These are phyloP conservation scores for Acidomyces sp. DNA, from an alignment of 495 filamentous ascomycete species.

Conservation along the genomic window DNA sequence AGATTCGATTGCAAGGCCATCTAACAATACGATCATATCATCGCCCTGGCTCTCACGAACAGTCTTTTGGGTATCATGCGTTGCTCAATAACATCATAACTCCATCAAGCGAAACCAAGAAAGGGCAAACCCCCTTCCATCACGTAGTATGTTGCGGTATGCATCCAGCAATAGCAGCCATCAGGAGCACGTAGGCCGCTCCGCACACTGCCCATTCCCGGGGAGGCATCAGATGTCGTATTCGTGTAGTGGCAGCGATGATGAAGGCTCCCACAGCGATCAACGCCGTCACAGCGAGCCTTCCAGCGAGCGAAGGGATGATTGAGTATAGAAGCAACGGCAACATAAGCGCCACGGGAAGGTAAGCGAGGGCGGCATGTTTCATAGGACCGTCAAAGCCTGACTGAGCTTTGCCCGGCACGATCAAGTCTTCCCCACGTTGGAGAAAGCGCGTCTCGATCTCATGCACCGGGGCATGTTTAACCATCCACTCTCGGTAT, in stretches of 20 bases:
- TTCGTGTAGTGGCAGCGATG: conserved; percentile 6
- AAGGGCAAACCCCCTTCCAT: too few relatives aligned
- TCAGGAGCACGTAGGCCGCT: conserved; percentile 15
- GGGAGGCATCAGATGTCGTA: conserved; percentile 3
- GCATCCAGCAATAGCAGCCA: conserved; percentile 13
- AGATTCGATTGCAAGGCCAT: too few relatives aligned
- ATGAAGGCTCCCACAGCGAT: conserved; percentile 13
- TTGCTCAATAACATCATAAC: too few relatives aligned
- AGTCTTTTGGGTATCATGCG: too few relatives aligned
- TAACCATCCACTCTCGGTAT: conserved; percentile 55
- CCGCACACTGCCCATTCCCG: conserved; percentile 16
- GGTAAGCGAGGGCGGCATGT: conserved; percentile 2
- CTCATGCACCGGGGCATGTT: conserved; percentile 46
- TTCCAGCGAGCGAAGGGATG: conserved; percentile 12
- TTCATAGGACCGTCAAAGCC: not conserved
- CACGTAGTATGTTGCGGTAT: conserved; percentile 6
- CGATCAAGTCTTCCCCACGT: conserved; percentile 50
- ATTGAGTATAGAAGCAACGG: conserved; percentile 17
- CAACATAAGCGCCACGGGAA: conserved; percentile 11
- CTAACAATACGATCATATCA: too few relatives aligned
- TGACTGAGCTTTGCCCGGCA: conserved; percentile 24
- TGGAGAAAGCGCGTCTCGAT: conserved; percentile 59
- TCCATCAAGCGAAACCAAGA: too few relatives aligned
- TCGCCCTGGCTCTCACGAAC: too few relatives aligned
- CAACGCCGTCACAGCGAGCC: conserved; percentile 11